phyloP scores from a whole-genome alignment of 2,329 filamentous ascomycete species.

The Boeremia lycopersici region DNA sequence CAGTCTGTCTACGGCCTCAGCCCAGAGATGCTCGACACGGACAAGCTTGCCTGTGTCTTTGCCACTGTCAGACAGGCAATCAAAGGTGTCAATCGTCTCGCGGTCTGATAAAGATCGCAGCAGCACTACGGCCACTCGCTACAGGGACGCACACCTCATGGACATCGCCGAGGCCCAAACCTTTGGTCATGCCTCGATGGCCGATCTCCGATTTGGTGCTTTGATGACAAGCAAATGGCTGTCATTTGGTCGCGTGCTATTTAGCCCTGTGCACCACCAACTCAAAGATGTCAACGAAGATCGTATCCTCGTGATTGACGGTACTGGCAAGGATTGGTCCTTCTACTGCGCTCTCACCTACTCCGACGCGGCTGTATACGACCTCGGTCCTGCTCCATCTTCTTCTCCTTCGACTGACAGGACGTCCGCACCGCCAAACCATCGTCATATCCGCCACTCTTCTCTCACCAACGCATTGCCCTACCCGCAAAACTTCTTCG shows the following conservation, averaged over 20 bases:
- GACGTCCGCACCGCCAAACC: slow-evolving; percentile 62
- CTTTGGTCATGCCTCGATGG: slow-evolving; percentile 58
- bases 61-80: slow-evolving; percentile 38
- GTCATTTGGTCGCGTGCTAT: slow-evolving; percentile 81
- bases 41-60: slow-evolving; percentile 44
- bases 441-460: slow-evolving; percentile 74
- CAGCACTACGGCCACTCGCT: slow-evolving; percentile 37
- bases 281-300: slow-evolving; percentile 64
- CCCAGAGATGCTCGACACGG: slow-evolving; percentile 38
- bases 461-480: slow-evolving; percentile 71
- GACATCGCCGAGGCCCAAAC: slow-evolving; percentile 48
- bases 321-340: slow-evolving; percentile 88
- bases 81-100: slow-evolving; percentile 38
- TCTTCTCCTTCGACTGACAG: slow-evolving; percentile 33
- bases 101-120: slow-evolving; percentile 44
- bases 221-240: slow-evolving; percentile 90
- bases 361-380: slow-evolving; percentile 75
- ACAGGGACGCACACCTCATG: slow-evolving; percentile 65
- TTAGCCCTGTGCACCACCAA: slow-evolving; percentile 78
- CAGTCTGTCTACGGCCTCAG: slow-evolving; percentile 39
- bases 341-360: slow-evolving; percentile 85
- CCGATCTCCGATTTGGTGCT: slow-evolving; percentile 78
- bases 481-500: slow-evolving; percentile 77
- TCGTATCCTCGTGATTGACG: slow-evolving; percentile 78
- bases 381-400: slow-evolving; percentile 57